Percentiles rank a stretch among this genome's conserved stretches.
phyloP scores from a whole-genome alignment of 2,329 filamentous ascomycete genomes.

The Claviceps cyperi region DNA sequence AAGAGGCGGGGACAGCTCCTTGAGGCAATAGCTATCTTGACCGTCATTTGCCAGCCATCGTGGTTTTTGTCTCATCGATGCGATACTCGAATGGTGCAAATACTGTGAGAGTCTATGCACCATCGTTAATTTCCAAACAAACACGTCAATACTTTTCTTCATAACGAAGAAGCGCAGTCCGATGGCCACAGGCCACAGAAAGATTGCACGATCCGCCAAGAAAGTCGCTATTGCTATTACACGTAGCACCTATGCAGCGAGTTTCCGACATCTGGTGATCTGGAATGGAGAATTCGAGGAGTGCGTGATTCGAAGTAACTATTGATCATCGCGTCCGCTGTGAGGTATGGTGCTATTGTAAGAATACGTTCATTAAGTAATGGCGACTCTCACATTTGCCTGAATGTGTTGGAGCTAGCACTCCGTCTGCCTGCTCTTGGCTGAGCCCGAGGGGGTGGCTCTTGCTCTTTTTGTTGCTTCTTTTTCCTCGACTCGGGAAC shows the following conservation, averaged over 20 bases:
- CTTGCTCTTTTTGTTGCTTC: constrained; percentile 24
- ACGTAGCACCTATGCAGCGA: constrained; percentile 24
- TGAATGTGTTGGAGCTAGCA: constrained; percentile 63
- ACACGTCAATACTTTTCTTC: constrained; percentile 56
- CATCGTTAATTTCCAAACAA: constrained; percentile 16
- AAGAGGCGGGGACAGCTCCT: constrained; percentile 45
- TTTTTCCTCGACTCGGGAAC: constrained; percentile 44
- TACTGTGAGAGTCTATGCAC: no score
- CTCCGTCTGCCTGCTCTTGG: constrained; percentile 42
- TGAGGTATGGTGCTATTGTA: constrained; percentile 2
- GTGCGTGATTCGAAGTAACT: no score
- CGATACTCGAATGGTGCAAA: background rate
- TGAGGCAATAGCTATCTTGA: constrained; percentile 43
- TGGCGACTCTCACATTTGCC: constrained; percentile 36
- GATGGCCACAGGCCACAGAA: constrained; percentile 57
- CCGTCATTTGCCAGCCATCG: constrained; percentile 56
- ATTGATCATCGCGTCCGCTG: background rate
- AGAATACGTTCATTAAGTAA: constrained; percentile 4
- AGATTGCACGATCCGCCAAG: constrained; percentile 49
- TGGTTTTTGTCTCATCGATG: constrained; percentile 28
- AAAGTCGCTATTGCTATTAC: constrained; percentile 48
- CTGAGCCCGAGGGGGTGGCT: constrained; percentile 16
- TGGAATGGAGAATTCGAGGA: no score
- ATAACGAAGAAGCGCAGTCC: constrained; percentile 75
- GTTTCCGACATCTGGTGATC: no score